Evolutionary conservation across 352 stramenopile species (phyloP), one percentile per base, ranked within the genome.

Genomic region (Pythium dissotocum): DNA sequence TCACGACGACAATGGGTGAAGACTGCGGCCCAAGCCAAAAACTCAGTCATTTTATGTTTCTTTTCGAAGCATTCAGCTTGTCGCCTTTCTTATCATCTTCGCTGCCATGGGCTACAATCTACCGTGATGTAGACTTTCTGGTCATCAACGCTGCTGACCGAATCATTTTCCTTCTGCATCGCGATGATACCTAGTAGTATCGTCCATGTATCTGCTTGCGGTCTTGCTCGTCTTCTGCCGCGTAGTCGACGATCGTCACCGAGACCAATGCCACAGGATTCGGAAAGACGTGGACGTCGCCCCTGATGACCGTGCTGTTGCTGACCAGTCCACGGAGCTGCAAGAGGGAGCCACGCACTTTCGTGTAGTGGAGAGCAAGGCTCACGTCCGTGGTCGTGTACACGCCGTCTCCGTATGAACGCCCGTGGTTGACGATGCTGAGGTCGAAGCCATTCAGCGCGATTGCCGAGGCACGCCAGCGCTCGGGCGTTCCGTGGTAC

Each of bases 401-500:
- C 21, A 73, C 60, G 33, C 67, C 67, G 30, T 73, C 44, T 6
- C 67, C 67, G 2, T 44, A 28, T 1, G 67, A 58, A 16, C 67
- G 59, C 12, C 67, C 67, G n/a, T 33, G 16, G 2, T 58, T 16
- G 8, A 4, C 16, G 28, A 69, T 63, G 28, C 33, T 64, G 8
- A 62, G n/a, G 35, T 73, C 62, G 53, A 73, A 73, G 2, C 67
- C 67, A 48, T 63, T 58, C 18, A 69, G 12, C 24, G 67, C 67
- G 38, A 73, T 73, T 30, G 67, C 67, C 3, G 59, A 64, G 1
- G 67, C 60, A 7, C 67, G 49, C 67, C 67, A 73, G 3, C 54
- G 67, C 36, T 73, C 38, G 12, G 67, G 67, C 2, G 67, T 73
- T 38, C 67, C 67, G 40, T 73, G 67, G 36, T 54, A 73, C 44